A percentile compares a stretch with the other conserved stretches of the same genome.
Evolutionary conservation across 345 rosid genomes (phyloP).

Genomic region (Carallia brachiata): DNA sequence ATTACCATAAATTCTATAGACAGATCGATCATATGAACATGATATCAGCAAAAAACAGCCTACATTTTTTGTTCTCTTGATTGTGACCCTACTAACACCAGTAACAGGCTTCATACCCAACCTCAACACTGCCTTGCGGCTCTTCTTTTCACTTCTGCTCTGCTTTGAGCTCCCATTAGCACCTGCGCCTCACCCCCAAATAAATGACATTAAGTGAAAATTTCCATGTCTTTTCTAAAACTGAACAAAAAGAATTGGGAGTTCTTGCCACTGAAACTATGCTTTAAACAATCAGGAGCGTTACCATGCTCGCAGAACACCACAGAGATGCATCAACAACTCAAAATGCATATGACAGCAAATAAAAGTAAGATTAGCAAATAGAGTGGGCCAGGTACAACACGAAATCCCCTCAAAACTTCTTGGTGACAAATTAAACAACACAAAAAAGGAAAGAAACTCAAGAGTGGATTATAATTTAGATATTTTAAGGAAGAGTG

Average conservation of each 20-base stretch:
- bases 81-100: conserved; percentile 78
- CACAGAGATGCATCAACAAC: background rate
- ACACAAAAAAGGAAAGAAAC: too few species aligned
- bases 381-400: background rate
- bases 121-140: conserved; percentile 80
- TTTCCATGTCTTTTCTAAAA: background rate
- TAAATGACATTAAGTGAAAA: background rate
- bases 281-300: background rate
- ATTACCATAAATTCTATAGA: conserved; percentile 8
- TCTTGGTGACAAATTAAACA: background rate
- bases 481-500: too few species aligned
- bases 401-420: background rate
- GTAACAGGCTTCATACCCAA: conserved; percentile 82
- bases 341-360: background rate
- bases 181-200: conserved; percentile 37
- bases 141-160: conserved; percentile 87
- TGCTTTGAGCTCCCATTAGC: conserved; percentile 73
- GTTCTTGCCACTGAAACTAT: background rate
- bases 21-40: background rate
- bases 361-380: background rate
- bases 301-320: background rate
- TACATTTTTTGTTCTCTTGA: conserved; percentile 81
- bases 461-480: too few species aligned
- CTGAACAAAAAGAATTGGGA: background rate
- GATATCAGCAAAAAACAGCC: background rate